Evolutionary conservation across 2,329 filamentous ascomycete species (phyloP), one percentile per base, ranked within the genome.

Genomic region (Aspergillus sp.): DNA sequence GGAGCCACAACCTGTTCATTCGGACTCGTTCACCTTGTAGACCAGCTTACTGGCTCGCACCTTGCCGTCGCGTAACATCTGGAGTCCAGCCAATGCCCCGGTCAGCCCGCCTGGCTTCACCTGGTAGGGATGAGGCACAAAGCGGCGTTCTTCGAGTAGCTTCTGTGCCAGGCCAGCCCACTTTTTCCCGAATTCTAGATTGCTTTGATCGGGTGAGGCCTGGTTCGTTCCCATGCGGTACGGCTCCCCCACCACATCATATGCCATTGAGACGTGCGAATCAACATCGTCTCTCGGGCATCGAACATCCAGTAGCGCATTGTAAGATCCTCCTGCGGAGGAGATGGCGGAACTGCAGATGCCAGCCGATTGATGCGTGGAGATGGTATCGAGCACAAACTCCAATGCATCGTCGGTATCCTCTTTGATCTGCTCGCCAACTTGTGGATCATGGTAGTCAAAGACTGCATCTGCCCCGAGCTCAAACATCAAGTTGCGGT

Each of bases 41-140:
- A 74, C 70, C 46, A 75, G 44, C 59, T 75, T 75, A 43, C 57
- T 53, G 13, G 67, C 71, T 45, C 65, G 70, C 26, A 74, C 66
- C 49, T 68, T 71, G 8, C 64, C 65, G n/a, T 67, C 51, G 53
- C 58, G 68, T 51, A 74, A 43, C 38, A 62, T 49, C 39, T 73
- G 56, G 43, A 73, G 29, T 1, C 71, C 71, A 6, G 66, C 66
- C 35, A 70, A 50, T n/a, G 73, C 59, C n/a, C 64, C 67, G 40
- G 68, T 54, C 36, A 75, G 53, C 7, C 73, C 72, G 7, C 61
- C 65, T 31, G 58, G 43, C n/a, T 64, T 54, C 28, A 72, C 59
- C 46, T 64, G 59, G 19, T 56, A 47, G 19, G 64, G 68, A 59
- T 74, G 72, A 32, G 60, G 50, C 52, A 64, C 64, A 30, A 75